phyloP scores from a whole-genome alignment of 192 early-diverging fungal species.

The Entrophospora sp. region DNA sequence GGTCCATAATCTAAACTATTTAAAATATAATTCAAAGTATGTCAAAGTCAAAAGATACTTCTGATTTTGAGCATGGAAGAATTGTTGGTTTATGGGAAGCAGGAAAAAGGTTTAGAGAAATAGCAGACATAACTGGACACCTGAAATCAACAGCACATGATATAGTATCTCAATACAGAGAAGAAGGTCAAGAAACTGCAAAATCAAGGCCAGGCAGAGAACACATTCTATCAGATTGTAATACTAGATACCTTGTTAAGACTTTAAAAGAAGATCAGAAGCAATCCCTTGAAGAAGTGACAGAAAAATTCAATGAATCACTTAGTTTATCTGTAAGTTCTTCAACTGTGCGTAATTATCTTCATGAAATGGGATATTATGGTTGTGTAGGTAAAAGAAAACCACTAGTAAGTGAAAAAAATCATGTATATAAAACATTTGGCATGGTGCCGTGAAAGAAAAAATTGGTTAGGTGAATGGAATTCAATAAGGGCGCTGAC shows the following conservation, averaged over 20 bases:
- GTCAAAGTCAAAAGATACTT: too few relatives aligned
- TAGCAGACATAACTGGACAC: neutral
- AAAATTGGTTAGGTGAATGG: neutral
- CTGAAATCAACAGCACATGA: neutral
- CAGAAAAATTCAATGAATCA: neutral
- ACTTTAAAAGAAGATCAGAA: neutral
- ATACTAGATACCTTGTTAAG: neutral
- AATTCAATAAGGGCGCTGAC: too few relatives aligned
- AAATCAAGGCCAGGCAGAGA: neutral
- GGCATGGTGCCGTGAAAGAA: neutral
- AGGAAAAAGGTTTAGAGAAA: too few relatives aligned
- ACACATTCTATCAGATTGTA: neutral
- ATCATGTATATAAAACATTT: neutral
- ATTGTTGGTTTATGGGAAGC: too few relatives aligned
- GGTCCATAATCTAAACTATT: too few relatives aligned
- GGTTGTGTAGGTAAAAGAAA: neutral
- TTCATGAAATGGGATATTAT: neutral
- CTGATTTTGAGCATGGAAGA: too few relatives aligned
- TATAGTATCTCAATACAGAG: neutral
- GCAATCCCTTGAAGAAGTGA: neutral
- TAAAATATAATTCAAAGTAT: too few relatives aligned
- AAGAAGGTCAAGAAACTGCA: neutral
- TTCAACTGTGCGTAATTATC: neutral
- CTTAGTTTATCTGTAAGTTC: neutral
- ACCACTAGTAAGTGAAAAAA: slow-evolving; percentile 2